These are phyloP conservation scores for Carallia pectinifolia DNA, from an alignment of 345 rosid species.

Conservation along the genomic window DNA sequence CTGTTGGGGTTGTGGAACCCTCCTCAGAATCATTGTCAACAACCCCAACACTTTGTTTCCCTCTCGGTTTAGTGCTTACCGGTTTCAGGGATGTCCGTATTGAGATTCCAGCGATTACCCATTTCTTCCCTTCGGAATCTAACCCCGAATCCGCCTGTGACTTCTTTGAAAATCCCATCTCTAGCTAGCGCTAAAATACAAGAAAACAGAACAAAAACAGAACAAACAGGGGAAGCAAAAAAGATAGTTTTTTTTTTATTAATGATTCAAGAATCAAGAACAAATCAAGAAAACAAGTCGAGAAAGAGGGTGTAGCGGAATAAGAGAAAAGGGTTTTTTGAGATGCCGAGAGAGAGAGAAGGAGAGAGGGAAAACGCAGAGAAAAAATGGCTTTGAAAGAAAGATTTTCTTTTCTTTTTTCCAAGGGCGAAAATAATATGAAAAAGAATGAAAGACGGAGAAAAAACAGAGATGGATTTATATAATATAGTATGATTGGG, in stretches of 20 bases:
- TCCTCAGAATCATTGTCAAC: conserved; percentile 26
- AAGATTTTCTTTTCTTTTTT: not conserved
- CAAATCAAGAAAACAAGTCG: conserved; percentile 10
- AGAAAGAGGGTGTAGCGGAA: conserved; percentile 14
- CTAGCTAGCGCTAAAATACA: not conserved
- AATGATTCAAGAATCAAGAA: conserved; percentile 24
- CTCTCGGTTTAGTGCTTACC: conserved; percentile 53
- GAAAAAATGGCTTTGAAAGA: conserved; percentile 17
- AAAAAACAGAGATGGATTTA: conserved; percentile 3
- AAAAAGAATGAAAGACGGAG: conserved; percentile 4
- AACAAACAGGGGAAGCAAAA: not conserved
- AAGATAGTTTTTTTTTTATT: not conserved
- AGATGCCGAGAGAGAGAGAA: conserved; percentile 13
- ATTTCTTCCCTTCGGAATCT: conserved; percentile 62
- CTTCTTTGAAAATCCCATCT: conserved; percentile 79
- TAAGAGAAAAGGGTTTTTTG: conserved; percentile 40
- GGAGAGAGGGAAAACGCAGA: conserved; percentile 1
- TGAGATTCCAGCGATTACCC: conserved; percentile 74
- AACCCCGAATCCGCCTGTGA: conserved; percentile 47
- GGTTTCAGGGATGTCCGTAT: conserved; percentile 66
- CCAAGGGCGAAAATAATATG: conserved; percentile 5
- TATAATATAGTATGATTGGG: not conserved
- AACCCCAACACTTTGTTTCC: conserved; percentile 29
- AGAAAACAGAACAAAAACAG: conserved; percentile 14
- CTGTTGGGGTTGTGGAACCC: conserved; percentile 72